Percentiles rank a stretch among this genome's conserved stretches.
Conservation (phyloP, 192 early-diverging fungal genomes). For the Umbelopsis sp. region DNA sequence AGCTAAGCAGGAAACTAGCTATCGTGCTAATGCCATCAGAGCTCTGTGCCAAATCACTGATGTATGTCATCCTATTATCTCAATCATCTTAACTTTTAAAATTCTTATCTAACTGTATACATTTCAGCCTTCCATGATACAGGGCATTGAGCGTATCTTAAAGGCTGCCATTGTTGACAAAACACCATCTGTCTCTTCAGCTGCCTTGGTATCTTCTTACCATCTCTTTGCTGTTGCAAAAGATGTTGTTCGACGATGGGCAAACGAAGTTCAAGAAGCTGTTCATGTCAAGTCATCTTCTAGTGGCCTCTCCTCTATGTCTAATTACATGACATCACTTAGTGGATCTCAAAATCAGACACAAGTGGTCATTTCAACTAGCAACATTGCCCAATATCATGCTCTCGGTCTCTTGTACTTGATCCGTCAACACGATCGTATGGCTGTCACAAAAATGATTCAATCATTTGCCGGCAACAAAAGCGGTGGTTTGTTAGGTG, state of each 20-base stretch:
- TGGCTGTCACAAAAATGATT: constrained; percentile 97
- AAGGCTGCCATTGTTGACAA: constrained; percentile 98
- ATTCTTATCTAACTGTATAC: background rate
- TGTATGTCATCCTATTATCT: constrained; percentile 48
- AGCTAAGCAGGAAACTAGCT: constrained; percentile 87
- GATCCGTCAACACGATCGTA: constrained; percentile 95
- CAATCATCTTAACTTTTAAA: background rate
- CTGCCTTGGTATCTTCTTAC: constrained; percentile 88
- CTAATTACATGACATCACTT: constrained; percentile 57
- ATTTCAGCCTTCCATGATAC: constrained; percentile 85
- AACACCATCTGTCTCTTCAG: constrained; percentile 83
- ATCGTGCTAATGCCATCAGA: constrained; percentile 94
- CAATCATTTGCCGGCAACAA: constrained; percentile 76
- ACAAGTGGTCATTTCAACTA: constrained; percentile 58
- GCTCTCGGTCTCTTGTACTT: constrained; percentile 94
- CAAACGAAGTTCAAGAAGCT: constrained; percentile 95
- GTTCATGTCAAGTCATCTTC: constrained; percentile 78
- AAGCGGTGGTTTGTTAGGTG: constrained; percentile 48
- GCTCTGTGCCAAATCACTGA: constrained; percentile 96
- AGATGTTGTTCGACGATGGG: constrained; percentile 96
- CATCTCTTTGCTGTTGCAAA: constrained; percentile 85
- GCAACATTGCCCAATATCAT: constrained; percentile 96
- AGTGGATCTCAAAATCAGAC: constrained; percentile 42
- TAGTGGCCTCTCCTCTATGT: constrained; percentile 43
- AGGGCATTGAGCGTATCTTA: constrained; percentile 93